phyloP scores from a whole-genome alignment of 139 green algal species.

The Asterochloris erici region DNA sequence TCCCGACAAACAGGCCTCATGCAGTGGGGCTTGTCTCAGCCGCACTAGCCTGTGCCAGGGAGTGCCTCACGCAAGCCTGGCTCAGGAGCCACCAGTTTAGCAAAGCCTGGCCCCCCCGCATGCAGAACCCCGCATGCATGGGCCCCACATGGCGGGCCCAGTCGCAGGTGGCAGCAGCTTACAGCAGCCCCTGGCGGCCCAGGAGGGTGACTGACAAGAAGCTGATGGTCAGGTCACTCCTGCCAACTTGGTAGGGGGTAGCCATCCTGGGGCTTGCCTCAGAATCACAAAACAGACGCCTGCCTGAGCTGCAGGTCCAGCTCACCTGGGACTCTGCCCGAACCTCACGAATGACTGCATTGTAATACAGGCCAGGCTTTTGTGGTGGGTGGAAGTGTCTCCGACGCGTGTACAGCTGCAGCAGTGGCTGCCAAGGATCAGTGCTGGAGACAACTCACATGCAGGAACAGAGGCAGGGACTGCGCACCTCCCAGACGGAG shows the following conservation, averaged over 20 bases:
- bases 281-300: background rate
- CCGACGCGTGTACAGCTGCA: constrained; percentile 52
- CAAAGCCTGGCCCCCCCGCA: background rate
- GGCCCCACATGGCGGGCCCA: background rate
- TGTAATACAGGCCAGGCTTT: constrained; percentile 35
- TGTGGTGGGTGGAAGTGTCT: constrained; percentile 46
- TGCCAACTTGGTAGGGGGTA: background rate
- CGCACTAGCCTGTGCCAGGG: too few relatives aligned
- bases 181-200: background rate
- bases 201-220: background rate
- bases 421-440: background rate
- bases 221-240: background rate
- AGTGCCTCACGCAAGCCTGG: background rate
- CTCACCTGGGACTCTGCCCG: constrained; percentile 53
- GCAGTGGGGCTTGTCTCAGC: background rate
- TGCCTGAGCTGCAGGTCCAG: background rate
- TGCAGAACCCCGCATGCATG: background rate
- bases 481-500: constrained; percentile 49
- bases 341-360: constrained; percentile 35
- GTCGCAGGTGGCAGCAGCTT: background rate
- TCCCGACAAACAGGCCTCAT: background rate
- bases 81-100: background rate
- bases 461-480: background rate
- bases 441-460: background rate
- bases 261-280: background rate